Evolutionary conservation across 1,284 basidiomycete genomes (phyloP).

Genomic region (Cutaneotrichosporon daszewskae): DNA sequence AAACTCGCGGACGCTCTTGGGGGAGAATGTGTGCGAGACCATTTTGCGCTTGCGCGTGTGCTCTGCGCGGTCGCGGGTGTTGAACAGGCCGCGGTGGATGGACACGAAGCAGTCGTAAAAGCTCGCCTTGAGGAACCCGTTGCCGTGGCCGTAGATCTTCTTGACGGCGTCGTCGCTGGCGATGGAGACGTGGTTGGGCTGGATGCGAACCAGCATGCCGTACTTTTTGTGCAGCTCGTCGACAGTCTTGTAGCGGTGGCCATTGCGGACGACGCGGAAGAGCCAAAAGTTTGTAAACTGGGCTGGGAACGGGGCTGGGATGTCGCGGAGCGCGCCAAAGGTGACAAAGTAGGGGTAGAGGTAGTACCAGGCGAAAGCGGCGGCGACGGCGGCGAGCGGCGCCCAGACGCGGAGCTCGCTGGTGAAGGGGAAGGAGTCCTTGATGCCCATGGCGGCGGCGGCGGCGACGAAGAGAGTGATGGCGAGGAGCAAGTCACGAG

Average conservation of each 20-base stretch:
- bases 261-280: slow-evolving; percentile 58
- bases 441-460: too few species aligned
- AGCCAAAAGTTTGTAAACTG: slow-evolving; percentile 74
- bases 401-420: neutral
- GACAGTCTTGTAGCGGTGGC: slow-evolving; percentile 69
- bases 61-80: slow-evolving; percentile 63
- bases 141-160: slow-evolving; percentile 66
- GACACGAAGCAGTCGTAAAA: slow-evolving; percentile 70
- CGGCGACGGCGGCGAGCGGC: slow-evolving; percentile 1
- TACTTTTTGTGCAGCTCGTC: slow-evolving; percentile 71
- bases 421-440: too few species aligned
- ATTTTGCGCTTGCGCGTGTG: slow-evolving; percentile 87
- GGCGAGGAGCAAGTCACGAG: too few species aligned
- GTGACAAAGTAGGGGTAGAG: slow-evolving; percentile 16
- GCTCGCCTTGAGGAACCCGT: slow-evolving; percentile 66
- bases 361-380: slow-evolving; percentile 8
- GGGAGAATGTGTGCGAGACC: slow-evolving; percentile 75
- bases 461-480: too few species aligned
- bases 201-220: slow-evolving; percentile 74
- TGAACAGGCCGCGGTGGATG: slow-evolving; percentile 54
- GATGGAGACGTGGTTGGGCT: slow-evolving; percentile 79
- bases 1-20: slow-evolving; percentile 57
- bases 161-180: slow-evolving; percentile 71
- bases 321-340: slow-evolving; percentile 12
- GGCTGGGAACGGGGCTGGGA: slow-evolving; percentile 68